These are phyloP conservation scores for Solanum chiquidenum DNA, from an alignment of 257 asterid genomes.

Conservation along the genomic window DNA sequence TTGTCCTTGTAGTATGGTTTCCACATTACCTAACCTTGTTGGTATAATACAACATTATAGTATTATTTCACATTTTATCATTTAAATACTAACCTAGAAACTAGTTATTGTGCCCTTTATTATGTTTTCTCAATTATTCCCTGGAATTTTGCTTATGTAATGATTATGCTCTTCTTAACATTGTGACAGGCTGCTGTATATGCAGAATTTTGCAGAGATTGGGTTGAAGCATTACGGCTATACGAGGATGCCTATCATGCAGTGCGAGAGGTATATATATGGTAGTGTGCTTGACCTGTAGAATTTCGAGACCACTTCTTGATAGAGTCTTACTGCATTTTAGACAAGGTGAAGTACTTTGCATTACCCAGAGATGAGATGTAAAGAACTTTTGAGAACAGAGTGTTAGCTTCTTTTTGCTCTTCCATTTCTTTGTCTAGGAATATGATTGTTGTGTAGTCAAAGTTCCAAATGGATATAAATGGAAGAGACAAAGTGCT, in stretches of 20 bases:
- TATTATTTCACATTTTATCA: not conserved
- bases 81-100: not conserved
- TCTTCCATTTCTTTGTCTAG: not conserved
- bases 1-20: not conserved
- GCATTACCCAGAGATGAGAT: not conserved
- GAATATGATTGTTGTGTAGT: not conserved
- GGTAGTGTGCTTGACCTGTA: not conserved
- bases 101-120: not conserved
- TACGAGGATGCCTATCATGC: slow-evolving; percentile 89
- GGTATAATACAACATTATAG: not conserved
- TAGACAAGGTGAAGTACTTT: not conserved
- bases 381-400: not conserved
- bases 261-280: slow-evolving; percentile 60
- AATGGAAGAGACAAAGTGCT: not conserved
- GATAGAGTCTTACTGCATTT: not conserved
- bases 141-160: slow-evolving; percentile 17
- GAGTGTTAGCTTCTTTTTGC: not conserved
- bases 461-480: not conserved
- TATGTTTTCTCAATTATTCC: not conserved
- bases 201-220: slow-evolving; percentile 95
- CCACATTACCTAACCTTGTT: not conserved
- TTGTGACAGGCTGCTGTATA: slow-evolving; percentile 89
- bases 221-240: slow-evolving; percentile 83
- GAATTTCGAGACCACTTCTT: not conserved
- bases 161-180: slow-evolving; percentile 33